phyloP scores from a whole-genome alignment of 2,329 filamentous ascomycete genomes.

The Pyricularia sp. region DNA sequence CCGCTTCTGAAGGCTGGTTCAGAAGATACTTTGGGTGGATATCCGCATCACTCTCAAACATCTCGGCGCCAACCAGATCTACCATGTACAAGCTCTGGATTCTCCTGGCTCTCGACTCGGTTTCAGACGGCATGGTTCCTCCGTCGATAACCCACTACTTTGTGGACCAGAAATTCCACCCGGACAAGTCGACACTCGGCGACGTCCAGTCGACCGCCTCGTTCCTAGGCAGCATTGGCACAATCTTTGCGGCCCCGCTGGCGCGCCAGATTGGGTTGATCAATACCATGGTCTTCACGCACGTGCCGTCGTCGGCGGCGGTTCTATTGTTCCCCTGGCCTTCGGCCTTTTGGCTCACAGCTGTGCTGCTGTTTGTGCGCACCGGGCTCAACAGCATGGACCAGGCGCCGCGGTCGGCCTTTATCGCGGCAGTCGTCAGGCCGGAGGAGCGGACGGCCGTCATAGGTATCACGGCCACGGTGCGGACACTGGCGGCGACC shows the following conservation, averaged over 20 bases:
- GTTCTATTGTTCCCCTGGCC: conserved; percentile 46
- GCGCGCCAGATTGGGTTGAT: conserved; percentile 45
- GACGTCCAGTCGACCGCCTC: conserved; percentile 42
- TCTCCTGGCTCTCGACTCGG: conserved; percentile 48
- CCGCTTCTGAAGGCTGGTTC: background rate
- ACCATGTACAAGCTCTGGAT: conserved; percentile 52
- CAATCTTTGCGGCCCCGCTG: conserved; percentile 44
- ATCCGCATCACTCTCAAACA: background rate
- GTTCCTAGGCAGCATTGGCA: conserved; percentile 38
- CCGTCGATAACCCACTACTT: conserved; percentile 46
- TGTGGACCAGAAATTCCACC: conserved; percentile 40
- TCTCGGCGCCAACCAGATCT: background rate
- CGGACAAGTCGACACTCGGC: conserved; percentile 43
- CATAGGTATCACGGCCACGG: conserved; percentile 53
- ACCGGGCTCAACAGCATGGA: conserved; percentile 56
- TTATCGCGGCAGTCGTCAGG: conserved; percentile 53
- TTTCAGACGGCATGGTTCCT: conserved; percentile 53
- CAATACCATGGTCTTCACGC: conserved; percentile 31
- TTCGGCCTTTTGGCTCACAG: conserved; percentile 33
- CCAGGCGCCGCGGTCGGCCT: conserved; percentile 51
- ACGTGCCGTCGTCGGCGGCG: conserved; percentile 48
- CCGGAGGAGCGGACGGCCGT: conserved; percentile 54
- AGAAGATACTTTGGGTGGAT: background rate
- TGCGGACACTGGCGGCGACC: conserved; percentile 46
- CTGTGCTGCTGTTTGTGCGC: conserved; percentile 43